Conservation (phyloP, 2,329 filamentous ascomycete species). For the Ceratocystis alfenasii region DNA sequence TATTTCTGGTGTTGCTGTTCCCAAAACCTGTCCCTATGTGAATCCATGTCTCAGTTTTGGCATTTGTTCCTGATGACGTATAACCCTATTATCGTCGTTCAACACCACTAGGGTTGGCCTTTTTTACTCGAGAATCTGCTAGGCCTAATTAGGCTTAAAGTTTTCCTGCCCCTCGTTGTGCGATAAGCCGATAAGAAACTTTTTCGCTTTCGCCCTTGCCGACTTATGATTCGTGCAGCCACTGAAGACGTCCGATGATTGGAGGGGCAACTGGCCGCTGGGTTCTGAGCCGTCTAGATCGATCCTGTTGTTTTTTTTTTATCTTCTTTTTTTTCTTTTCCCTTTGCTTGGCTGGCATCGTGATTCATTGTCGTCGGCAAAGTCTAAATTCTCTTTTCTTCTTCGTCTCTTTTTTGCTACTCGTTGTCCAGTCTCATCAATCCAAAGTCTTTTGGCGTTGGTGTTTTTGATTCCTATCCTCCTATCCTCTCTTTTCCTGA, state of each 20-base stretch:
- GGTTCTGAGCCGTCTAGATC: background rate
- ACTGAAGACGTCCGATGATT: background rate
- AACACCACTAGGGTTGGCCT: background rate
- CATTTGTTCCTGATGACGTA: background rate
- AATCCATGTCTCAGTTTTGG: background rate
- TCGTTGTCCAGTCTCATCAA: background rate
- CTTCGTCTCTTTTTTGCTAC: background rate
- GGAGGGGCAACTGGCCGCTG: constrained; percentile 1
- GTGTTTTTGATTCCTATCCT: constrained; percentile 3
- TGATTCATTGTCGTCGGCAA: constrained; percentile 12
- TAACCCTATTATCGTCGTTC: background rate
- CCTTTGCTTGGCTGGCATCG: constrained; percentile 16
- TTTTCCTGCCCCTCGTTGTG: constrained; percentile 14
- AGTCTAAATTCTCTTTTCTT: background rate
- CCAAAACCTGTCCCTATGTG: background rate
- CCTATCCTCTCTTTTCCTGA: background rate
- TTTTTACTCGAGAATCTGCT: background rate
- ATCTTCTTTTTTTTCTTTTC: constrained; percentile 5
- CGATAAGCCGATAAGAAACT: constrained; percentile 22
- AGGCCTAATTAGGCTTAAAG: constrained; percentile 10
- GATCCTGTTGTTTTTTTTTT: constrained; percentile 1
- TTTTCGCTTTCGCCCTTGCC: constrained; percentile 16
- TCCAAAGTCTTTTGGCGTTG: background rate
- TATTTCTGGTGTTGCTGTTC: background rate
- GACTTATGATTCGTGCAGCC: background rate